phyloP scores from a whole-genome alignment of 768 basidiomycete species.

The Hirschioporus abietinus region DNA sequence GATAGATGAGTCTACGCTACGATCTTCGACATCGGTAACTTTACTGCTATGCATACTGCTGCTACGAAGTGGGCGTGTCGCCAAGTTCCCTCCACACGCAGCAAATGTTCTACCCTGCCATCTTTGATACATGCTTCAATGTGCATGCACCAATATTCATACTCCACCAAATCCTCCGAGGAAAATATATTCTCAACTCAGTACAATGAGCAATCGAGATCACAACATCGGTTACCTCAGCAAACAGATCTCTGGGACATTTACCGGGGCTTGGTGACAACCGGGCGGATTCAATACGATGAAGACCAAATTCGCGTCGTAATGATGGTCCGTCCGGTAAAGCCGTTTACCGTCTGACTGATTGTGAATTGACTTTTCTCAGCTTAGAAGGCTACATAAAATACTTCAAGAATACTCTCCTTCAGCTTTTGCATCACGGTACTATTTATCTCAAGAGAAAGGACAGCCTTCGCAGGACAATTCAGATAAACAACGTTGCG shows the following conservation, averaged over 20 bases:
- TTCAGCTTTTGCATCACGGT: constrained; percentile 32
- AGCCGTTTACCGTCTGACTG: background rate
- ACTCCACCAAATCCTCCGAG: background rate
- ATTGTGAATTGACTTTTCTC: constrained; percentile 2
- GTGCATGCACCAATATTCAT: background rate
- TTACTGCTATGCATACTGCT: background rate
- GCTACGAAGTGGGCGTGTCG: background rate
- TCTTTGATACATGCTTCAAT: background rate
- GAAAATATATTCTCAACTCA: background rate
- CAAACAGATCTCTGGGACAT: constrained; percentile 39
- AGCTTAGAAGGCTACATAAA: constrained; percentile 46
- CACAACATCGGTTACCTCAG: constrained; percentile 14
- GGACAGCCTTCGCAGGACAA: background rate
- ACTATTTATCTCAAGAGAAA: constrained; percentile 18
- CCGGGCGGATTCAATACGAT: constrained; percentile 43
- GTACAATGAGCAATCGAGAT: background rate
- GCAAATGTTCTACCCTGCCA: background rate
- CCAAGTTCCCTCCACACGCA: background rate
- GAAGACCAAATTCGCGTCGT: constrained; percentile 48
- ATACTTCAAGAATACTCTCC: constrained; percentile 46
- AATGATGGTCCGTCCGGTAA: constrained; percentile 36
- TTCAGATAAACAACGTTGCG: constrained; percentile 12
- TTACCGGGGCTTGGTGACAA: constrained; percentile 41
- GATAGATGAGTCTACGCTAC: background rate
- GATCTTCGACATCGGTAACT: background rate